Base-by-base conservation (phyloP, 2,329 filamentous ascomycete genomes). In the Phaeosphaeria sp. region DNA sequence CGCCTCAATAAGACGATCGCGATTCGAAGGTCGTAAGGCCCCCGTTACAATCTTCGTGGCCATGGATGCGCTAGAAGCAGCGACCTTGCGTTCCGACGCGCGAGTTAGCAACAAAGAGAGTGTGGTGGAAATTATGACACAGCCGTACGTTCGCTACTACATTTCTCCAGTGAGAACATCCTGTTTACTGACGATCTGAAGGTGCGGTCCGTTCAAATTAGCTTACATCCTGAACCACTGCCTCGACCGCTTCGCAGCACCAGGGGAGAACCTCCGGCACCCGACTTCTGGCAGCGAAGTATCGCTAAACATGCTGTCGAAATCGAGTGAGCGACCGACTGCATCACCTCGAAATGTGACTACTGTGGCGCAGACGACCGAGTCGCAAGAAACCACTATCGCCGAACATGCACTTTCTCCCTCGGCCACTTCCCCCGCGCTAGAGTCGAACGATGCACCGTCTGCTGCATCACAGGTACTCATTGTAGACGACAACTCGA, bases 401-500 rank as follows among this genome's bases (percentile, higher is more conserved):
- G 2, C 18, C 5, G 25, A 30, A 45, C 6, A 45, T 11, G 9
- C 43, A 8, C 4, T 15, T 22, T 45, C 43, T 45, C 17, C 43
- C 6, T 13, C 20, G 36, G 6, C 6, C 18, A 45, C 2, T 6
- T 22, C 43, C 8, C 5, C 42, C 3, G 6, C 43, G 13, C 11
- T 17, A 45, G 5, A 45, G 21, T 18, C 6, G 3, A 21, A 1
- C 3, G 2, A 45, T 22, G 18, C 18, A 1, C 13, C 21, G 3
- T 2, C 3, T 24, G 20, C 8, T 20, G 18, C n/a, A n/a, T n/a
- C 43, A 24, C 8, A 66, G 5, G 61, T 77, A 0, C 68, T 80
- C 0, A 71, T 79, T 1, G 73, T 76, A 0, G 78, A 80, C 47
- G 78, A 79, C 47, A 80, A 80, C 36, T 17, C 58, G 0, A 67